Percentiles rank a stretch among this genome's conserved stretches.
These are phyloP conservation scores for Fraxinus angustifolia DNA, from an alignment of 305 asterid genomes.

Conservation along the genomic window DNA sequence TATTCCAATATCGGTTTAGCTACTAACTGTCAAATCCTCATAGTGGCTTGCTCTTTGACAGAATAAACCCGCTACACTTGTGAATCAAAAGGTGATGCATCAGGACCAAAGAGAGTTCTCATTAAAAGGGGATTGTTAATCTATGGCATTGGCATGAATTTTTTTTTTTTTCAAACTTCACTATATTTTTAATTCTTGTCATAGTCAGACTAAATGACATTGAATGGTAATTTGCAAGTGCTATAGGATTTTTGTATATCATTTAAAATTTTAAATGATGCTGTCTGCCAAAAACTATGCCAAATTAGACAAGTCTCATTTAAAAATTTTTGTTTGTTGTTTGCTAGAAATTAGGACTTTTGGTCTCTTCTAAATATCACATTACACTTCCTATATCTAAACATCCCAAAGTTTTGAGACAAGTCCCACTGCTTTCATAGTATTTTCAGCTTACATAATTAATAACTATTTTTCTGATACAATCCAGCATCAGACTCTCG, in stretches of 20 bases:
- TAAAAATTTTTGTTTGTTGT: background rate
- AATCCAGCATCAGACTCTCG: conserved; percentile 89
- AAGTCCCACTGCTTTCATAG: background rate
- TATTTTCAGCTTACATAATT: conserved; percentile 6
- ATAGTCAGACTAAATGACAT: background rate
- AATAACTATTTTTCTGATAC: conserved; percentile 30
- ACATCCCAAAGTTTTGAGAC: conserved; percentile 8
- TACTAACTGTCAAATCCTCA: conserved; percentile 43
- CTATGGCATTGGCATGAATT: conserved; percentile 5
- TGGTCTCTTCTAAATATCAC: conserved; percentile 12
- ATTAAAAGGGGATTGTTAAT: conserved; percentile 32
- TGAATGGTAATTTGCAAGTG: background rate
- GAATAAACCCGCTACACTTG: conserved; percentile 54
- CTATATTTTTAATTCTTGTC: background rate
- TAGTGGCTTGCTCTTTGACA: conserved; percentile 63
- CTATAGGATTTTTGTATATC: background rate
- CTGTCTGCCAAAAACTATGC: background rate
- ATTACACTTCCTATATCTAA: conserved; percentile 1
- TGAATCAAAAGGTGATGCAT: conserved; percentile 54
- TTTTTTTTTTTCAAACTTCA: background rate
- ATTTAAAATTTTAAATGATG: background rate
- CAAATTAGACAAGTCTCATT: background rate
- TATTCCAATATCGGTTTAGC: conserved; percentile 52
- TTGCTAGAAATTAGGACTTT: background rate
- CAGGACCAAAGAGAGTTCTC: conserved; percentile 67